Conservation (phyloP, 2,329 filamentous ascomycete species). For the Talaromyces sp. region DNA sequence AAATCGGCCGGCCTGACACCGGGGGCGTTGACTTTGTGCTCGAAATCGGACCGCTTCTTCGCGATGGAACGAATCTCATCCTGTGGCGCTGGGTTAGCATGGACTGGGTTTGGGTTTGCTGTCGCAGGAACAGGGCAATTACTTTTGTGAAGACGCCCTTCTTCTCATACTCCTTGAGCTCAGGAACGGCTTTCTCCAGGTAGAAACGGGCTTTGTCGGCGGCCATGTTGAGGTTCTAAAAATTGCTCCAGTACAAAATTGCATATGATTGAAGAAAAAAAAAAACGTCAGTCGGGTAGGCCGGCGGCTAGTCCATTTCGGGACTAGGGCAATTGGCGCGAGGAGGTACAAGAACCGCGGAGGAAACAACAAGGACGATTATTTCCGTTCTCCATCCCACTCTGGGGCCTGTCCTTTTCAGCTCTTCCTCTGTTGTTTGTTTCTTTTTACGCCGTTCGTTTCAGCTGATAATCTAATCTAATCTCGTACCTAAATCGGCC, state of each 20-base stretch:
- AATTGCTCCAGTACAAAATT: background rate
- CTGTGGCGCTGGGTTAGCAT: slow-evolving; percentile 38
- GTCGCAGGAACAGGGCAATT: slow-evolving; percentile 12
- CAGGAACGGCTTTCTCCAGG: slow-evolving; percentile 85
- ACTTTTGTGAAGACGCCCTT: slow-evolving; percentile 87
- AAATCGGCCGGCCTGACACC: slow-evolving; percentile 75
- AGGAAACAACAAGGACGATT: slow-evolving; percentile 7
- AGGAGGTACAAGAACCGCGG: background rate
- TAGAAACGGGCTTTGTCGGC: slow-evolving; percentile 94
- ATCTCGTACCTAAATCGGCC: slow-evolving; percentile 11
- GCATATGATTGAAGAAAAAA: background rate
- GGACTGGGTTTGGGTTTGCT: background rate
- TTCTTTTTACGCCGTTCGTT: slow-evolving; percentile 10
- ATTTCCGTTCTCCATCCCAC: background rate
- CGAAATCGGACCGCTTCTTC: slow-evolving; percentile 85
- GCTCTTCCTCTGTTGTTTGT: background rate
- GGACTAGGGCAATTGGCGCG: background rate
- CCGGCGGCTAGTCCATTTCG: background rate
- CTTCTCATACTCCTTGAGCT: slow-evolving; percentile 85
- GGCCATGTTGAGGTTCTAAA: slow-evolving; percentile 55
- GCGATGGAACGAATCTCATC: slow-evolving; percentile 88
- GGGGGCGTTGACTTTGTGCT: slow-evolving; percentile 82
- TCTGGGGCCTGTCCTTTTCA: slow-evolving; percentile 4
- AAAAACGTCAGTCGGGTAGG: background rate
- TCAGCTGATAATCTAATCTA: background rate